Percentiles rank a stretch among this genome's conserved stretches.
phyloP scores from a whole-genome alignment of 1,284 basidiomycete genomes.

The Leccinum pachyderme region DNA sequence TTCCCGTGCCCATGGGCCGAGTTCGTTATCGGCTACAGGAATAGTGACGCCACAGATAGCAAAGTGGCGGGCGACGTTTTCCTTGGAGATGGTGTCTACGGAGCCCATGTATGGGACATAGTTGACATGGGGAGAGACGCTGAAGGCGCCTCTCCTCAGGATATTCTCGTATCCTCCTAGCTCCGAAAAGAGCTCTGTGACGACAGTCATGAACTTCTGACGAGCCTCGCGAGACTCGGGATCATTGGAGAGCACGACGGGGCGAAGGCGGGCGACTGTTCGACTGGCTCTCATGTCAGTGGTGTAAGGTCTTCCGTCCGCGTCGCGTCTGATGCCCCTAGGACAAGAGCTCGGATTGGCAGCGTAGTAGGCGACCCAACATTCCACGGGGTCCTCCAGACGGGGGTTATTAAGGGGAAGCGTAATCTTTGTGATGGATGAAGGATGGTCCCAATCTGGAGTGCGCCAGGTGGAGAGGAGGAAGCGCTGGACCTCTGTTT shows the following conservation, averaged over 20 bases:
- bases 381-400: constrained; percentile 42
- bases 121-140: constrained; percentile 34
- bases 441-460: constrained; percentile 35
- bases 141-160: constrained; percentile 34
- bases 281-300: constrained; percentile 44
- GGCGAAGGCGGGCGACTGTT: constrained; percentile 43
- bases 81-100: constrained; percentile 27
- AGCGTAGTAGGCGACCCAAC: constrained; percentile 43
- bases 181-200: constrained; percentile 39
- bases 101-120: constrained; percentile 27
- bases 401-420: constrained; percentile 41
- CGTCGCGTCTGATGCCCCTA: constrained; percentile 42
- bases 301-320: constrained; percentile 36
- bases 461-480: constrained; percentile 38
- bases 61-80: constrained; percentile 39
- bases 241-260: constrained; percentile 30
- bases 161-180: constrained; percentile 35
- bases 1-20: constrained; percentile 43
- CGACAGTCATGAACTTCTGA: constrained; percentile 39
- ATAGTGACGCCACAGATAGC: constrained; percentile 39
- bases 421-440: constrained; percentile 26
- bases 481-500: constrained; percentile 40
- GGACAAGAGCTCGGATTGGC: constrained; percentile 43
- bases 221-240: constrained; percentile 32
- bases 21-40: constrained; percentile 35